These are phyloP conservation scores for Nyssa sinensis DNA, from an alignment of 148 eudicot species.

Conservation along the genomic window DNA sequence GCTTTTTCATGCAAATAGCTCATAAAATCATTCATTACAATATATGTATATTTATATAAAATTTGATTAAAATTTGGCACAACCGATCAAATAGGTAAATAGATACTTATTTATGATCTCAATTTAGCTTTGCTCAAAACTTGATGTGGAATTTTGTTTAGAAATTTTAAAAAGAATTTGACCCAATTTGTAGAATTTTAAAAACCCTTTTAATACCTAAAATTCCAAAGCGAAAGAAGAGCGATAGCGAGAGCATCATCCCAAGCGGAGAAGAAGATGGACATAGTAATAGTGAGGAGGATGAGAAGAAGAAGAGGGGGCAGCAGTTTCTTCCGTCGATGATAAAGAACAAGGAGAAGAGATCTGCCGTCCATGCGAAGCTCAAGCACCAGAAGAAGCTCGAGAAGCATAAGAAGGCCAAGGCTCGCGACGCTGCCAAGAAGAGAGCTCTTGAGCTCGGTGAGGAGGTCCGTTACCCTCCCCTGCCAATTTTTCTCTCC, in stretches of 20 bases:
- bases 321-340: slow-evolving; percentile 62
- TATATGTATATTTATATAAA: no score
- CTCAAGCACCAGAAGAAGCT: slow-evolving; percentile 72
- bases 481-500: neutral
- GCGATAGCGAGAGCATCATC: slow-evolving; percentile 3
- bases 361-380: slow-evolving; percentile 75
- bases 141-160: no score
- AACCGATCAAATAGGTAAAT: no score
- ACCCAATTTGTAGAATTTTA: no score
- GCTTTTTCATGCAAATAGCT: no score
- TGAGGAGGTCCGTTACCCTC: slow-evolving; percentile 52
- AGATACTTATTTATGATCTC: no score
- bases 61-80: no score
- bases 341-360: slow-evolving; percentile 83
- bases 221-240: slow-evolving; percentile 26
- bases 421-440: slow-evolving; percentile 70
- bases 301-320: slow-evolving; percentile 25
- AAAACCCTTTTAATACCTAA: no score
- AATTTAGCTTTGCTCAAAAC: no score
- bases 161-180: no score
- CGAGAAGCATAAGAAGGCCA: slow-evolving; percentile 70
- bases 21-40: no score
- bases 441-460: slow-evolving; percentile 88
- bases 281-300: neutral
- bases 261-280: slow-evolving; percentile 13